Base-by-base conservation (phyloP, 2,329 filamentous ascomycete species). In the Aspergillus aculeatinus region DNA sequence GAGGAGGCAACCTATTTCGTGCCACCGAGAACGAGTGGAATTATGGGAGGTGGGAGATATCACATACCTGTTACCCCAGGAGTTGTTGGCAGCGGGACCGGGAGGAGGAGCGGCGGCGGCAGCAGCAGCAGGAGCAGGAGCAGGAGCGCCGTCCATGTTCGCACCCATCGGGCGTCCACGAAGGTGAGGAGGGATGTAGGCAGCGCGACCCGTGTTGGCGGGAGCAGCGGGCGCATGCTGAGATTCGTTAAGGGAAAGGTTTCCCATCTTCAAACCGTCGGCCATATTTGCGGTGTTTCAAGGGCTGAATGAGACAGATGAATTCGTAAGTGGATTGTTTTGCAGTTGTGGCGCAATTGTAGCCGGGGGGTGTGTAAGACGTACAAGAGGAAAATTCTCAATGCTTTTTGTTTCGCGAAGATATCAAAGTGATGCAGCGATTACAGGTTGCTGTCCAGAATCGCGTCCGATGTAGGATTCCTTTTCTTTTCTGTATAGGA, bases 171-270 rank as follows among this genome's bases (percentile, higher is more conserved):
- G 68, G 61, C 74, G 75, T 57, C 74, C 72, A 66, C 86, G 84
- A 66, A 87, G 82, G 75, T 88, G 86, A 69, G 86, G 86, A 70
- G 86, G 86, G 68, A 88, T 87, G 76, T 88, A 88, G 68, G 86
- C 83, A 74, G 84, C 80, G 72, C 85, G 85, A 68, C 83, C 83
- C 62, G 76, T 74, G 67, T 76, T 76, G 69, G 78, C 76, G 63
- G 76, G 76, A 72, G 79, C 78, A 55, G 60, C 63, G 55, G 77
- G 75, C 59, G 83, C 85, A 74, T 87, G 85, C 77, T 86, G 82
- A 63, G 84, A 86, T 67, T 88, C 86, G 74, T 85, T 83, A 68
- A 89, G 79, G 66, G 74, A 73, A 55, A 77, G 67, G 67, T 72
- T 72, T 67, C 71, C 74, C 71, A 77, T 75, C 60, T 76, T 74